Conservation (phyloP, 148 eudicot species). For the Tetragonia tetragonoides region DNA sequence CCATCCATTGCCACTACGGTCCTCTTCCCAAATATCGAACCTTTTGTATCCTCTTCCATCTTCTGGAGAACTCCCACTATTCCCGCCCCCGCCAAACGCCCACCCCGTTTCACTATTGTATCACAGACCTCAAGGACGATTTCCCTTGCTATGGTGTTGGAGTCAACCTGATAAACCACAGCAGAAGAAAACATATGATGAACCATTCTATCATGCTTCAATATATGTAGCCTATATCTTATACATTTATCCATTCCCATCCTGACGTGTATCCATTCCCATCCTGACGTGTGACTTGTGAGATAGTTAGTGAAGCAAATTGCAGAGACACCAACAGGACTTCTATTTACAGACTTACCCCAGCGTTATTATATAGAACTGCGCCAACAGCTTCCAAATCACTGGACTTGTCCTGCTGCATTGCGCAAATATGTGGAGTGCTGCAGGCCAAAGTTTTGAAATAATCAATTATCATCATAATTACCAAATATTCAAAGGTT, state of each 20-base stretch:
- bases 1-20: conserved; percentile 90
- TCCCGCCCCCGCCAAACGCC: conserved; percentile 76
- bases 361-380: conserved; percentile 48
- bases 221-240: neutral
- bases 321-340: too few relatives aligned
- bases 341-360: conserved; percentile 36
- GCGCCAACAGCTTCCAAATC: conserved; percentile 54
- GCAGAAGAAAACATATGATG: neutral
- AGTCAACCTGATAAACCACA: conserved; percentile 39
- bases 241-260: too few relatives aligned
- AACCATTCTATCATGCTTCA: neutral
- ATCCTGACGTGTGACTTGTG: too few relatives aligned
- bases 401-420: conserved; percentile 62
- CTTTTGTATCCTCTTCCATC: conserved; percentile 58
- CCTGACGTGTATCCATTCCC: too few relatives aligned
- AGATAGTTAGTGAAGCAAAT: too few relatives aligned
- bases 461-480: too few relatives aligned
- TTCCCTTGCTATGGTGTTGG: conserved; percentile 42
- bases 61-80: conserved; percentile 68
- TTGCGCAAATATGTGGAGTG: conserved; percentile 64
- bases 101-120: conserved; percentile 65
- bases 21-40: conserved; percentile 49
- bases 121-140: conserved; percentile 61
- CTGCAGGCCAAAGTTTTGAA: conserved; percentile 23
- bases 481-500: neutral